Percentiles rank a stretch among this genome's conserved stretches.
Evolutionary conservation across 1,284 basidiomycete genomes (phyloP).

Genomic region (Trichosporon ovoides): DNA sequence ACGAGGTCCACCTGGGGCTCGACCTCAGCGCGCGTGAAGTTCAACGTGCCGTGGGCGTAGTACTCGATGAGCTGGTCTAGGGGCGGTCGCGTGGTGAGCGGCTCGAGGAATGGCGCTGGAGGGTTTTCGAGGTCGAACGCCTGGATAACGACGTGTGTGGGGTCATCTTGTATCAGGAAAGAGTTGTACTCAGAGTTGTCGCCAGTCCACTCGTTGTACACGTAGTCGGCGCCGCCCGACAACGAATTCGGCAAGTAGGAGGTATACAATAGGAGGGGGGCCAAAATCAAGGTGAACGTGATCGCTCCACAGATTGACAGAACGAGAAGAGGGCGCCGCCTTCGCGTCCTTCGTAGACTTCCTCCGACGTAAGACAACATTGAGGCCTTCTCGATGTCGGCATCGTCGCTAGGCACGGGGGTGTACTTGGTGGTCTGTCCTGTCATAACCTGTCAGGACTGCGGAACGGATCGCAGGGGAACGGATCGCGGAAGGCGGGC

Average conservation of each 20-base stretch:
- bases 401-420: background rate
- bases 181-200: constrained; percentile 5
- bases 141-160: constrained; percentile 22
- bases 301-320: background rate
- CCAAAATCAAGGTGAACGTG: background rate
- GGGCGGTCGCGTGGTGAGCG: constrained; percentile 17
- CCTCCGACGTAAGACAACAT: constrained; percentile 5
- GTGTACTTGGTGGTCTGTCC: background rate
- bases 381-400: background rate
- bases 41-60: constrained; percentile 20
- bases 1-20: constrained; percentile 30
- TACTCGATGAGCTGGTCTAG: constrained; percentile 18
- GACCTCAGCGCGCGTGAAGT: background rate
- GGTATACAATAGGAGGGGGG: background rate
- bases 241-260: background rate
- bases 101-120: constrained; percentile 14
- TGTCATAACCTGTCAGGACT: background rate
- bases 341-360: background rate
- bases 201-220: background rate
- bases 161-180: constrained; percentile 10
- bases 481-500: too few relatives aligned
- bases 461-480: too few relatives aligned
- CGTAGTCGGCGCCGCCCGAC: background rate
- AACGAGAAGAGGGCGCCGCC: background rate
- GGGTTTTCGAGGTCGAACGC: background rate